phyloP scores from a whole-genome alignment of 176 grass and related monocot species.

The Pontederia crassipes region DNA sequence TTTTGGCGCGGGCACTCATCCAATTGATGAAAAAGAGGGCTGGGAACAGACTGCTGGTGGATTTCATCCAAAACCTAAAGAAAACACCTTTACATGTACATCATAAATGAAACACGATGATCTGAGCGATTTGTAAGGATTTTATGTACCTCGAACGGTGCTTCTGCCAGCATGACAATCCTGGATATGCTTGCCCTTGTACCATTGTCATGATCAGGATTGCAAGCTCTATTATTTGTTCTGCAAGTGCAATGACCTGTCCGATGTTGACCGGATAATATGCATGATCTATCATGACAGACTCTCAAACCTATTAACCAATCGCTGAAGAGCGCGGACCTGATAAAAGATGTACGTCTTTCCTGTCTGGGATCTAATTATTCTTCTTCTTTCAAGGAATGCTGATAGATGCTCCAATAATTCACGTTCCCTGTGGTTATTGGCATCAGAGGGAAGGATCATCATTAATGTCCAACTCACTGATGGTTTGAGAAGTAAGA shows the following conservation, averaged over 20 bases:
- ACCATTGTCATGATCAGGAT: constrained; percentile 71
- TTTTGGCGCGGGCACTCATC: constrained; percentile 83
- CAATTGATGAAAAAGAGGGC: constrained; percentile 81
- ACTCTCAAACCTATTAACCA: constrained; percentile 88
- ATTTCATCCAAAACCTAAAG: constrained; percentile 97
- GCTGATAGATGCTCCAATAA: constrained; percentile 73
- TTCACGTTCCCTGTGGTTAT: constrained; percentile 39
- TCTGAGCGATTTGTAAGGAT: neutral
- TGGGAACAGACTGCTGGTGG: constrained; percentile 90
- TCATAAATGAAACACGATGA: constrained; percentile 3
- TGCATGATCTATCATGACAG: constrained; percentile 86
- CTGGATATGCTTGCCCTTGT: constrained; percentile 86
- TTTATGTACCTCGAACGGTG: constrained; percentile 78
- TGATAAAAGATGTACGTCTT: constrained; percentile 26
- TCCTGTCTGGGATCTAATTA: constrained; percentile 69
- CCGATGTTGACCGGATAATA: constrained; percentile 80
- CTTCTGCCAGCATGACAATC: constrained; percentile 95
- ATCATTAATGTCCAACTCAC: neutral
- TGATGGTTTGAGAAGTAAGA: constrained; percentile 12
- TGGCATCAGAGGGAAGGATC: constrained; percentile 14
- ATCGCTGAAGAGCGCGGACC: constrained; percentile 92
- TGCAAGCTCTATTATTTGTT: constrained; percentile 38
- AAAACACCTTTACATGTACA: constrained; percentile 12
- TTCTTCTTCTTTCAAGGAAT: constrained; percentile 89
- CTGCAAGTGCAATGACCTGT: constrained; percentile 74